Base-by-base conservation (phyloP, 306 rosid species). In the Macrotyloma uniflorum region DNA sequence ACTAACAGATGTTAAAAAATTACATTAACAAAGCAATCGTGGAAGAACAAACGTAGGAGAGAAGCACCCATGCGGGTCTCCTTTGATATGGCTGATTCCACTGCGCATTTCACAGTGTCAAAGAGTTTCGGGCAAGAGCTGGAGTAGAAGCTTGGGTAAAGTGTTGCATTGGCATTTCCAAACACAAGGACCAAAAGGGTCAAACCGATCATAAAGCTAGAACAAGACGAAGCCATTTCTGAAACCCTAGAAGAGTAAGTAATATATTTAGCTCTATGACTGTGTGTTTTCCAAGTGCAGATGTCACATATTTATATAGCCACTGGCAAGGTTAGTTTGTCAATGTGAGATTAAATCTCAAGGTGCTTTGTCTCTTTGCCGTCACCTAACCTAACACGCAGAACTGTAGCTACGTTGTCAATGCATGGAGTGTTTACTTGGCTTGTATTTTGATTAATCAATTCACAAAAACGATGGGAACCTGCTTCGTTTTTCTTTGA, bases 61-160 rank as follows among this genome's bases (percentile, higher is more conserved):
- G 98, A 94, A 76, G 97, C 97, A n/a, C 97, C 98, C 93, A 90
- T 94, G 19, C 98, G 90, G 23, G 97, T 23, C 75, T 92, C 98
- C 6, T 86, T 94, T 1, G 70, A 15, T 23, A 94, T 80, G 5
- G 95, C 97, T 0, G 92, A 82, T 19, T 81, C 85, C 23, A 94
- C 89, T 0, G 76, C 70, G 54, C 82, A 62, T 74, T 81, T 89
- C 38, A 94, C 95, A 1, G 88, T 82, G 46, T 88, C 42, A 40
- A 84, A 47, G 71, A 94, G 88, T 1, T 79, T 76, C 1, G 97
- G 98, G 62, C 97, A 95, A 32, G 97, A 79, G 1, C 59, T 69
- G 1, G 73, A 86, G 82, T 92, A 92, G 50, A 83, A 89, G 13
- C 69, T 57, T 12, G 88, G 46, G 3, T 90, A 86, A 72, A 94